Evolutionary conservation across 371 early-diverging fungal species (phyloP).

Genomic region (Nematocida sp.): DNA sequence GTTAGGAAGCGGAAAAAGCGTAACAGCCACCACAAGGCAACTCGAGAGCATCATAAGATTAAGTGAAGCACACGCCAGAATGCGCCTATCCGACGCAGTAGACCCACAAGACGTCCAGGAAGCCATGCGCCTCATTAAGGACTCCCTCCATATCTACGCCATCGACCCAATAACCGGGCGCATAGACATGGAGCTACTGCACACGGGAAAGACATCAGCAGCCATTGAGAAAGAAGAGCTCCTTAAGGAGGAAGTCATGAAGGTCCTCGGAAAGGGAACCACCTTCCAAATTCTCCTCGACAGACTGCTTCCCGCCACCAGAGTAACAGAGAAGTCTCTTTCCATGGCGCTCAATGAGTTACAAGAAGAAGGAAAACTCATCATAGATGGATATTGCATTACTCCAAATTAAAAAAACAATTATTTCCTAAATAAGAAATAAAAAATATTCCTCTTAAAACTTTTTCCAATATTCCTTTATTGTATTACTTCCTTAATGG

Average conservation of each 20-base stretch:
- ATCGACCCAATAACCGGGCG: constrained; percentile 93
- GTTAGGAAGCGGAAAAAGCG: constrained; percentile 73
- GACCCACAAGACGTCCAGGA: constrained; percentile 75
- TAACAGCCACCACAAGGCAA: constrained; percentile 94
- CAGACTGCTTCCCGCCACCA: not conserved
- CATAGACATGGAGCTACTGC: constrained; percentile 89
- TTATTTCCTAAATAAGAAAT: not conserved
- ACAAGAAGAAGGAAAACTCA: constrained; percentile 46
- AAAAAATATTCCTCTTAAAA: not conserved
- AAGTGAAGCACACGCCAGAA: constrained; percentile 90
- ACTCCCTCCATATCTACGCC: constrained; percentile 84
- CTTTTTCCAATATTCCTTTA: not conserved
- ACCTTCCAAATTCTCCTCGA: constrained; percentile 32
- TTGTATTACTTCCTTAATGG: constrained; percentile 44
- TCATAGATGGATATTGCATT: constrained; percentile 36
- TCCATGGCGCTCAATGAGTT: constrained; percentile 2
- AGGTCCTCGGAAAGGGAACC: constrained; percentile 52
- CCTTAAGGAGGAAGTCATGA: constrained; percentile 59
- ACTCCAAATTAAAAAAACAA: constrained; percentile 38
- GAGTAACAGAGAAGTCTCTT: constrained; percentile 37
- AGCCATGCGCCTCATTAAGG: constrained; percentile 76
- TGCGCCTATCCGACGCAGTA: constrained; percentile 75
- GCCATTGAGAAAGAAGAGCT: constrained; percentile 56
- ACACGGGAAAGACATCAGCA: constrained; percentile 73
- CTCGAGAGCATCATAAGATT: constrained; percentile 95